Evolutionary conservation across 768 basidiomycete genomes (phyloP).

Genomic region (Collybia nuda): DNA sequence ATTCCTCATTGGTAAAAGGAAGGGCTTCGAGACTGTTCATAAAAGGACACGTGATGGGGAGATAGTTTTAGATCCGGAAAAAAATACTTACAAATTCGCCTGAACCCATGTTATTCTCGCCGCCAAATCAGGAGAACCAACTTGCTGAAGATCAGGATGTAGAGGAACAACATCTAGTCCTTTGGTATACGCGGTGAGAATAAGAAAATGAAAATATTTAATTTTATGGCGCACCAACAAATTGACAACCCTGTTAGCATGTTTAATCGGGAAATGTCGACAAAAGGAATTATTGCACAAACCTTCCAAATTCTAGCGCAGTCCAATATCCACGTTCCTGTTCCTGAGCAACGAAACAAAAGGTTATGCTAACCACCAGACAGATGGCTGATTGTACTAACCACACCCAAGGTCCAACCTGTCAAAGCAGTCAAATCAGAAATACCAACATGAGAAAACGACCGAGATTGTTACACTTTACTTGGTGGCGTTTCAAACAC

Average conservation of each 20-base stretch:
- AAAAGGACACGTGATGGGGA: conserved; percentile 2
- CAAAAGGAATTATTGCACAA: conserved; percentile 23
- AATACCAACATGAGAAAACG: conserved; percentile 1
- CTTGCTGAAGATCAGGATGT: conserved; percentile 63
- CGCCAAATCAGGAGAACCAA: conserved; percentile 57
- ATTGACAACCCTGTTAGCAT: conserved; percentile 47
- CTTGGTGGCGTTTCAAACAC: conserved; percentile 57
- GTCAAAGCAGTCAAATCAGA: conserved; percentile 13
- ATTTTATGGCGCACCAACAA: conserved; percentile 50
- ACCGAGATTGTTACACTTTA: conserved; percentile 49
- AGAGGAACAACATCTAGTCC: conserved; percentile 73
- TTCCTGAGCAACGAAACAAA: conserved; percentile 37
- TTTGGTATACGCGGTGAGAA: conserved; percentile 15
- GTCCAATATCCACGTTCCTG: conserved; percentile 73
- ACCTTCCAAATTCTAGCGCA: conserved; percentile 66
- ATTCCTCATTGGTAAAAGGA: conserved; percentile 71
- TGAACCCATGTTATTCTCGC: conserved; percentile 71
- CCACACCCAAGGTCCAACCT: conserved; percentile 77
- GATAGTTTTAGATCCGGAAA: conserved; percentile 3
- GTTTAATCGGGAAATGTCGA: not conserved
- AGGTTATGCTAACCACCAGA: too few species aligned
- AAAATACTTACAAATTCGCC: conserved; percentile 59
- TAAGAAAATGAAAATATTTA: not conserved
- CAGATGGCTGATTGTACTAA: conserved; percentile 29
- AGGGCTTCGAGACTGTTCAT: conserved; percentile 58